These are phyloP conservation scores for Lithocarpus polystachyus DNA, from an alignment of 306 rosid species.

Conservation along the genomic window DNA sequence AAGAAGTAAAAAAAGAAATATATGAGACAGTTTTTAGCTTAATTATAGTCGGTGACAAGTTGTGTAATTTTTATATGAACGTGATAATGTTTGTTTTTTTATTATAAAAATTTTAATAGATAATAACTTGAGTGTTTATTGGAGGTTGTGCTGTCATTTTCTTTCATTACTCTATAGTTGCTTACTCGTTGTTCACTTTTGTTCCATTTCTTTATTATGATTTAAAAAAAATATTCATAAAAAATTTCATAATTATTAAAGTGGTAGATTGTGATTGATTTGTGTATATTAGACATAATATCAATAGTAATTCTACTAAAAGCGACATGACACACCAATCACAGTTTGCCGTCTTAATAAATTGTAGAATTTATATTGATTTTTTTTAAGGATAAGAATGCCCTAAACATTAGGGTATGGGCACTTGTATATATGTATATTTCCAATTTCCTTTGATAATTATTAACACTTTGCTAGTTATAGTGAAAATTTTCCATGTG, in stretches of 20 bases:
- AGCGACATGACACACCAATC: too few relatives aligned
- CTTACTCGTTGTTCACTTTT: constrained; percentile 11
- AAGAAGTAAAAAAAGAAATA: background rate
- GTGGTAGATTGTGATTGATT: too few relatives aligned
- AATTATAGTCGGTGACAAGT: constrained; percentile 25
- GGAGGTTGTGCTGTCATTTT: constrained; percentile 34
- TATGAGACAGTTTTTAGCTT: constrained; percentile 24
- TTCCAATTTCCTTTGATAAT: background rate
- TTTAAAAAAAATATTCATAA: too few relatives aligned
- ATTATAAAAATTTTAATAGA: background rate
- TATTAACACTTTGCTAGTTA: background rate
- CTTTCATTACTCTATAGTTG: constrained; percentile 19
- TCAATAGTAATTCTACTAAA: too few relatives aligned
- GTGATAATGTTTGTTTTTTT: constrained; percentile 2
- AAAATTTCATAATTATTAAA: too few relatives aligned
- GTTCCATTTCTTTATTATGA: background rate
- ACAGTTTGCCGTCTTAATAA: too few relatives aligned
- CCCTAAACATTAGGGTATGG: too few relatives aligned
- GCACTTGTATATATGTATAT: background rate
- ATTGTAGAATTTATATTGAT: too few relatives aligned
- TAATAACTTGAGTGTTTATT: constrained; percentile 13
- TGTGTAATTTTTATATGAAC: background rate
- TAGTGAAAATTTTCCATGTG: background rate
- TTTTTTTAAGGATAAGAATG: background rate
- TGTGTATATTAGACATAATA: too few relatives aligned